A percentile compares a stretch with the other conserved stretches of the same genome.
These are phyloP conservation scores for Aspergillus aculeatus DNA, from an alignment of 2,329 filamentous ascomycete species.

Conservation along the genomic window DNA sequence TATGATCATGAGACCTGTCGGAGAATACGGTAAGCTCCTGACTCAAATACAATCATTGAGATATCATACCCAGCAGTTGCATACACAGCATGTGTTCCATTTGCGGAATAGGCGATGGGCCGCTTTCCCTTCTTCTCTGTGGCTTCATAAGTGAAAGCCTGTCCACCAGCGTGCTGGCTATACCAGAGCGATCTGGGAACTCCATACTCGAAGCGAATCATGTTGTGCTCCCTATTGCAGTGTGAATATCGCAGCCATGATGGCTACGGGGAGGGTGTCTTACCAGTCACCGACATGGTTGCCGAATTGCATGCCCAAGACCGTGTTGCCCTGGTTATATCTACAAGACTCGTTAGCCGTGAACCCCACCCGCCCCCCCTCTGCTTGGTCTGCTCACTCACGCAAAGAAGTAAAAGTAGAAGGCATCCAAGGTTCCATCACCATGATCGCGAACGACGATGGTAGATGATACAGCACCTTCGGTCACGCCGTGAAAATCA, in stretches of 20 bases:
- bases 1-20: slow-evolving; percentile 58
- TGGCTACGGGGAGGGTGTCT: not conserved
- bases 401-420: slow-evolving; percentile 64
- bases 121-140: slow-evolving; percentile 55
- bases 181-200: slow-evolving; percentile 59
- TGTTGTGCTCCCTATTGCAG: slow-evolving; percentile 59
- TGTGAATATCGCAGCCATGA: not conserved
- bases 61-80: slow-evolving; percentile 49
- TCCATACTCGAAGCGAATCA: slow-evolving; percentile 63
- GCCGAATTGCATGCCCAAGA: slow-evolving; percentile 48
- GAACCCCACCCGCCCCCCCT: too few species aligned
- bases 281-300: slow-evolving; percentile 65
- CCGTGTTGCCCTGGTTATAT: not conserved
- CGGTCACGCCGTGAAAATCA: slow-evolving; percentile 51
- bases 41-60: not conserved
- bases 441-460: slow-evolving; percentile 61
- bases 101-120: slow-evolving; percentile 59
- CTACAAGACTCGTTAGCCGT: too few species aligned
- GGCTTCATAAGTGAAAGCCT: slow-evolving; percentile 61
- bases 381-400: slow-evolving; percentile 23
- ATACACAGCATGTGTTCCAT: slow-evolving; percentile 66
- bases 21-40: not conserved
- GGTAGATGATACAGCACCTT: slow-evolving; percentile 49
- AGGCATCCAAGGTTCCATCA: slow-evolving; percentile 54
- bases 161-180: slow-evolving; percentile 61